These are phyloP conservation scores for Pholiota conissans DNA, from an alignment of 768 basidiomycete species.

Conservation along the genomic window DNA sequence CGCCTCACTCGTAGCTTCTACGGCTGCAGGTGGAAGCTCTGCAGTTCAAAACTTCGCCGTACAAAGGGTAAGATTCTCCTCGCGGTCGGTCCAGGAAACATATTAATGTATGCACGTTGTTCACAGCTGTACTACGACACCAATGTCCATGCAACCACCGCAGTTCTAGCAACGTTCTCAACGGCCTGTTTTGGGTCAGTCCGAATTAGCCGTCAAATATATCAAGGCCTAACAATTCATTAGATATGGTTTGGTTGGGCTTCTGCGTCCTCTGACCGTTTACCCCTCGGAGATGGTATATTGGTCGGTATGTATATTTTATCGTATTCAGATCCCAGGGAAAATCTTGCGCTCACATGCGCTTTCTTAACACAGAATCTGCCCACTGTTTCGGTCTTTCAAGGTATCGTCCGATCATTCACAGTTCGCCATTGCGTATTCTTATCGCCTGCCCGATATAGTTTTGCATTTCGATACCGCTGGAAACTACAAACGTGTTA, in stretches of 20 bases:
- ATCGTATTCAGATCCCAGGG: too few species aligned
- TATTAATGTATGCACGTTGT: background rate
- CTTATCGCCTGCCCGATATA: too few species aligned
- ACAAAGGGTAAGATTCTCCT: conserved; percentile 40
- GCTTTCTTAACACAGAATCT: conserved; percentile 40
- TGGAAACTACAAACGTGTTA: conserved; percentile 47
- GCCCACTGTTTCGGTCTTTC: conserved; percentile 60
- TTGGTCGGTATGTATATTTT: conserved; percentile 41
- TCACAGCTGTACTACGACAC: conserved; percentile 59
- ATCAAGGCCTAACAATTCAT: background rate
- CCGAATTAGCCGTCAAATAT: background rate
- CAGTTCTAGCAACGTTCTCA: conserved; percentile 62
- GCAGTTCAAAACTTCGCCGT: conserved; percentile 64
- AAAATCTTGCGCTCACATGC: background rate
- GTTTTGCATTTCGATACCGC: conserved; percentile 49
- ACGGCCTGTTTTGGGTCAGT: conserved; percentile 61
- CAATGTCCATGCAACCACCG: conserved; percentile 52
- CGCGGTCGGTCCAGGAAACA: too few species aligned
- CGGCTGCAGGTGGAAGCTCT: conserved; percentile 51
- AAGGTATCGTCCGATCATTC: conserved; percentile 33
- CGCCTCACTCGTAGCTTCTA: conserved; percentile 55
- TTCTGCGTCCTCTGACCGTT: conserved; percentile 57
- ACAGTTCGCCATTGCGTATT: background rate
- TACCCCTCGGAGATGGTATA: conserved; percentile 69
- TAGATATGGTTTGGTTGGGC: conserved; percentile 60